Evolutionary conservation across 495 filamentous ascomycete species (phyloP).

Genomic region (Aspergillus baeticus): DNA sequence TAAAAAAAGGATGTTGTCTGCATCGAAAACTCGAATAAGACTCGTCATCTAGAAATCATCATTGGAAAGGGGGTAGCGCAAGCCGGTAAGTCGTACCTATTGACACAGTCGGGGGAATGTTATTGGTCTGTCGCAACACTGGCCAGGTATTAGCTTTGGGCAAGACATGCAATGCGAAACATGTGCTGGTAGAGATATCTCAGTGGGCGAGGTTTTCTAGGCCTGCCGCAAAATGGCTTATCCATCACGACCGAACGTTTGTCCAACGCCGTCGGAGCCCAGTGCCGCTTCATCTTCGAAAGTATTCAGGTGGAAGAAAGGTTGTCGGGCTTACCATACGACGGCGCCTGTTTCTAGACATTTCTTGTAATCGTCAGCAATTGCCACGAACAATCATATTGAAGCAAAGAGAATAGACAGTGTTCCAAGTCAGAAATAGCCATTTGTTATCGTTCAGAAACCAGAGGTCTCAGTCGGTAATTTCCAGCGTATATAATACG

Average conservation of each 20-base stretch:
- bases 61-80: constrained; percentile 31
- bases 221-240: constrained; percentile 94
- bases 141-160: constrained; percentile 30
- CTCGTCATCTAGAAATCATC: constrained; percentile 62
- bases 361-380: constrained; percentile 32
- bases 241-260: constrained; percentile 70
- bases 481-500: constrained; percentile 95
- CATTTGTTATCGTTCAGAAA: constrained; percentile 80
- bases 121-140: background rate
- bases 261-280: constrained; percentile 82
- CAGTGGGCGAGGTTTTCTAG: constrained; percentile 99
- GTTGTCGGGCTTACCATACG: constrained; percentile 30
- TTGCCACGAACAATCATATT: constrained; percentile 5
- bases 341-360: background rate
- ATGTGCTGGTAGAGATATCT: constrained; percentile 39
- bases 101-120: background rate
- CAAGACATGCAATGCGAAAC: constrained; percentile 21
- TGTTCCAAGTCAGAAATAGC: constrained; percentile 74
- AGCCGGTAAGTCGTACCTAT: constrained; percentile 19
- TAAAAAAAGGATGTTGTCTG: constrained; percentile 51
- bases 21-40: constrained; percentile 63
- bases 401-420: constrained; percentile 1
- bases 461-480: constrained; percentile 92
- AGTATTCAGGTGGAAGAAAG: constrained; percentile 12
- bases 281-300: constrained; percentile 98